phyloP scores from a whole-genome alignment of 495 filamentous ascomycete species.

The Aspergillus panamensis region DNA sequence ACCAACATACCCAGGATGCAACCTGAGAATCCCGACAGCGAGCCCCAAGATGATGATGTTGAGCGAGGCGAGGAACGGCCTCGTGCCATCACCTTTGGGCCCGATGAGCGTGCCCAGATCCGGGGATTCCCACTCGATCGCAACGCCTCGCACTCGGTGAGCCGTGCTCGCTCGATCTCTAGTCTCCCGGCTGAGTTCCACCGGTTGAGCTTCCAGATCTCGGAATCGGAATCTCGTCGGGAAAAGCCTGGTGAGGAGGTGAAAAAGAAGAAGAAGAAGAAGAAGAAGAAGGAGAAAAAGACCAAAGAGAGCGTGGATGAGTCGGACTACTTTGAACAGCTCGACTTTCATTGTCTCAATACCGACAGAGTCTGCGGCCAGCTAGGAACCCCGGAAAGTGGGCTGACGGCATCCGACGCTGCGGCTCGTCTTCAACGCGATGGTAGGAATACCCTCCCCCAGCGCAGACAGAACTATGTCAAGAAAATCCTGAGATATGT shows the following conservation, averaged over 20 bases:
- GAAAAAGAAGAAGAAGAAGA: constrained; percentile 24
- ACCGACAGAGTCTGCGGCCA: constrained; percentile 30
- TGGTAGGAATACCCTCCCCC: constrained; percentile 59
- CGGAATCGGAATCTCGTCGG: constrained; percentile 38
- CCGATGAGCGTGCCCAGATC: neutral
- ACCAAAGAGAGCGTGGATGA: constrained; percentile 9
- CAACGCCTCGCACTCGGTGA: constrained; percentile 16
- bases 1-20: neutral
- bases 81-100: neutral
- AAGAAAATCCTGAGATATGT: constrained; percentile 61
- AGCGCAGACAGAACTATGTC: constrained; percentile 53
- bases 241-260: neutral
- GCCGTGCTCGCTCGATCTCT: constrained; percentile 4
- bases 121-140: constrained; percentile 24
- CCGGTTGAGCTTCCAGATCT: constrained; percentile 45
- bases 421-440: constrained; percentile 49
- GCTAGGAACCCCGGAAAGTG: constrained; percentile 33
- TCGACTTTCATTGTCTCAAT: constrained; percentile 37
- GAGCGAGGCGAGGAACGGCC: neutral
- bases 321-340: constrained; percentile 41
- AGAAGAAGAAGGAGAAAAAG: constrained; percentile 25
- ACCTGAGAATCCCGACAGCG: neutral
- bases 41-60: neutral
- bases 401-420: constrained; percentile 31
- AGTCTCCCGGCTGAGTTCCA: constrained; percentile 45